Evolutionary conservation across 2,329 filamentous ascomycete species (phyloP).

Genomic region (Fusarium sp.): DNA sequence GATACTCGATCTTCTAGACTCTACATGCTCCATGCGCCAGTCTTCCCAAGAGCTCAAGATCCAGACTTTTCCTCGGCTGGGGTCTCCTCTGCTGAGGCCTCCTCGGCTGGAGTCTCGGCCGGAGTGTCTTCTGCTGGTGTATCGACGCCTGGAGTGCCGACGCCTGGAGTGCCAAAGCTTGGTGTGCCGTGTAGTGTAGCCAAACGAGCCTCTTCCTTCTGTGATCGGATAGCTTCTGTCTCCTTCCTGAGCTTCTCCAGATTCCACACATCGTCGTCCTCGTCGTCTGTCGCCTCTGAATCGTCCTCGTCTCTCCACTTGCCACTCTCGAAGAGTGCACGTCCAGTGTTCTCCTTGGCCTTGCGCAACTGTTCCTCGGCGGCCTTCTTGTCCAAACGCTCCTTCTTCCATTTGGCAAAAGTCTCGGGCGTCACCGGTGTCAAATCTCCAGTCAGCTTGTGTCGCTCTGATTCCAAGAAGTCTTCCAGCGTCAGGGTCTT

Average conservation of each 20-base stretch:
- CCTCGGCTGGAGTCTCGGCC: constrained; percentile 26
- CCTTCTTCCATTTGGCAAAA: constrained; percentile 98
- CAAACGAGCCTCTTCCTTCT: constrained; percentile 82
- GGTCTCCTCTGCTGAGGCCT: constrained; percentile 31
- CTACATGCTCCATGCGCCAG: constrained; percentile 34
- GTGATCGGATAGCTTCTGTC: constrained; percentile 80
- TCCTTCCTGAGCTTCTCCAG: constrained; percentile 84
- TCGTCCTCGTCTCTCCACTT: constrained; percentile 83
- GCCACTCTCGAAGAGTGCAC: constrained; percentile 95
- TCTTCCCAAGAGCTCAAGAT: constrained; percentile 37
- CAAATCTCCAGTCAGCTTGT: constrained; percentile 91
- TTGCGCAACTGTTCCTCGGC: constrained; percentile 91
- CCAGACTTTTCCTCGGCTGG: constrained; percentile 39
- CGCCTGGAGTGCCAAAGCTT: constrained; percentile 13
- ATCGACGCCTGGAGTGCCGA: constrained; percentile 25
- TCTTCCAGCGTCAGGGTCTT: constrained; percentile 97
- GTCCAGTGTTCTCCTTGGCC: constrained; percentile 95
- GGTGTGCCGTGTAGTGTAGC: constrained; percentile 48
- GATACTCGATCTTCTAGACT: constrained; percentile 40
- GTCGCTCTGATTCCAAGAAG: constrained; percentile 94
- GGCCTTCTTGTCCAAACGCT: constrained; percentile 93
- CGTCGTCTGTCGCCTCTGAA: constrained; percentile 70
- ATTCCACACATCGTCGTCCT: constrained; percentile 80
- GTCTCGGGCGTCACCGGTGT: constrained; percentile 94
- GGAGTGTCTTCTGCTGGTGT: constrained; percentile 33